Base-by-base conservation (phyloP, 2,329 filamentous ascomycete species). In the Reticulascus tulasneorum region DNA sequence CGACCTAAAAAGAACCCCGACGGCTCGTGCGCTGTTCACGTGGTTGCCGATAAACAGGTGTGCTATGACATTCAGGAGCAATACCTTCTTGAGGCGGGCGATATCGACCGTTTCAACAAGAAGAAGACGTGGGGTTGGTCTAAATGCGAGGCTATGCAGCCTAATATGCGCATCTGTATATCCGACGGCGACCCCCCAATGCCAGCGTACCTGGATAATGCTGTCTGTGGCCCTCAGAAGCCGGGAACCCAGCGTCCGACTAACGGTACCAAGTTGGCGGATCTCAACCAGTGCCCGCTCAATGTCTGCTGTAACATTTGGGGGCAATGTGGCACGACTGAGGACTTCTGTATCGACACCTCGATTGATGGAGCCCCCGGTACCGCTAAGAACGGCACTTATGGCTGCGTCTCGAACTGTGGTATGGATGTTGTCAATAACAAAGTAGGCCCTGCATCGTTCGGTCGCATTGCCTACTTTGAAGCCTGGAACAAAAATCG, bases 281-380 rank as follows among this genome's bases (percentile, higher is more conserved):
- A 37, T 7, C 33, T 59, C 4, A 59, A 55, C 29, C 53, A 33
- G 8, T 39, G 30, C 13, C 30, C 30, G 16, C 13, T 33, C 5
- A 33, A 33, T 11, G 30, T 33, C 11, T 33, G 30, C 22, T 33
- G 30, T 23, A 24, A 64, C 38, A 51, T 56, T 24, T 67, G 63
- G 53, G 70, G 68, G 1, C 56, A 66, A 33, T 73, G 69, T 16
- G 69, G 69, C 6, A 59, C 57, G 2, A 67, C 64, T 0, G 45
- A 46, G 2, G 66, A 66, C n/a, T 71, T 70, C 45, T 75, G 69
- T 48, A 53, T 46, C 12, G 42, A 44, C 6, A 44, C 29, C 9
- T 28, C 45, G n/a, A 53, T 47, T 4, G 60, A 51, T 2, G 39
- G 36, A 6, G 30, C 40, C 9, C 48, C 47, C 3, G 47, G 50